Base-by-base conservation (phyloP, 768 basidiomycete species). In the Dictyophora rubrovolvata region DNA sequence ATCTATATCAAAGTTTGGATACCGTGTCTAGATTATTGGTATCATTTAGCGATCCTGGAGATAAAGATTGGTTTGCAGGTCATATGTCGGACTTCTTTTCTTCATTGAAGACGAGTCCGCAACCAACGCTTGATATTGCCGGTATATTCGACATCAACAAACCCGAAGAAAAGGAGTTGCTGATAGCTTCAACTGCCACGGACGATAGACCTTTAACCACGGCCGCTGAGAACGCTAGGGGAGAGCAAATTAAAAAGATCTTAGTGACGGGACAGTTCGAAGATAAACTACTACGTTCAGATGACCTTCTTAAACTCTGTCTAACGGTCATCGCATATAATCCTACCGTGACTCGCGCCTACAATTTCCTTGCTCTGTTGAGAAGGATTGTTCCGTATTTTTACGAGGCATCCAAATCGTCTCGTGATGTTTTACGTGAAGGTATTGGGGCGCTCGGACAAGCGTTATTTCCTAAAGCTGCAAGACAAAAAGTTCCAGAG, bases 261-360 rank as follows among this genome's bases (percentile, higher is more conserved):
- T 76, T 2, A 68, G 79, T 46, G 83, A 53, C 81, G 81, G 2
- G 81, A 84, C 33, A 84, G 68, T 83, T 83, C 61, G 83, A 84
- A 66, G 73, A 76, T 18, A 75, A 74, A 60, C 71, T 75, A 2
- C 75, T 91, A 14, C 73, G 73, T 18, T 73, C 85, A 65, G 84
- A 85, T 61, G 75, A 89, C 65, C 74, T 89, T 22, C 80, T 87
- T 28, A 79, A 83, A 16, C 74, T 91, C 8, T 82, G 89, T 66
- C 75, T 89, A 33, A 90, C 88, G 1, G 84, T 91, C 60, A 87
- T 91, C 56, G 87, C 86, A 6, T 84, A 89, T 63, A 84, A 89
- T 67, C 76, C 84, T 16, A 74, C 78, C 5, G 83, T 83, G 51
- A 69, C 79, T 21, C 82, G 87, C 20, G 84, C 87, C 1, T 80